Evolutionary conservation across 768 basidiomycete genomes (phyloP), one percentile per base, ranked within the genome.

Genomic region (Omphalotus guepiniiformis): DNA sequence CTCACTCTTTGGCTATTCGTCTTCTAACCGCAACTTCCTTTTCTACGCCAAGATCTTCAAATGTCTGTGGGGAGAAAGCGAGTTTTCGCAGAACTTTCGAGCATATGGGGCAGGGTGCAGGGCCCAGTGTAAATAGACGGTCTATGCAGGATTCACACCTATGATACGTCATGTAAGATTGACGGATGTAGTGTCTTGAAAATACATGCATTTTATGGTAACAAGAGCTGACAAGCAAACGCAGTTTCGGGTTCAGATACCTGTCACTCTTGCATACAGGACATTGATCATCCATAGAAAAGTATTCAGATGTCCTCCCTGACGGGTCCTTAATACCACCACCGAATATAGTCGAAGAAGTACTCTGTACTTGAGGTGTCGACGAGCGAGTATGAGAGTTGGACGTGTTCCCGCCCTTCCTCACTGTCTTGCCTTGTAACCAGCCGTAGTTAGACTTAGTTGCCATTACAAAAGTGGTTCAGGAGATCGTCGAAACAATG

Each of bases 61-160:
- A 96, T 4, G 93, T 94, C 62, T 95, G 93, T 0, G 93, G 91
- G 13, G 83, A 88, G 61, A 98, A 99, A n/a, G 91, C 90, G 21
- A 93, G 77, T 62, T 97, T 98, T 16, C 96, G 72, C 42, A 97
- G 74, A 15, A 88, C 79, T 58, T 84, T 89, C 44, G 78, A 81
- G 65, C 96, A 99, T 48, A 93, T 83, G 15, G 96, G 96, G 73
- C 96, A 98, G 3, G 92, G 92, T 2, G 93, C 93, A 2, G 96
- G 94, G 2, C 95, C 94, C 3, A 97, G 79, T 1, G 93, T 95
- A 66, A 95, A 99, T 32, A 97, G 65, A 6, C 94, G 82, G 65
- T 98, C 96, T 58, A 99, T 96, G 64, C 96, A 99, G 1, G 91
- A 92, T 71, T 98, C 95, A 70, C 96, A 98, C 91, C 93, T 95